Evolutionary conservation across 768 basidiomycete genomes (phyloP).

Genomic region (Boletus sp.): DNA sequence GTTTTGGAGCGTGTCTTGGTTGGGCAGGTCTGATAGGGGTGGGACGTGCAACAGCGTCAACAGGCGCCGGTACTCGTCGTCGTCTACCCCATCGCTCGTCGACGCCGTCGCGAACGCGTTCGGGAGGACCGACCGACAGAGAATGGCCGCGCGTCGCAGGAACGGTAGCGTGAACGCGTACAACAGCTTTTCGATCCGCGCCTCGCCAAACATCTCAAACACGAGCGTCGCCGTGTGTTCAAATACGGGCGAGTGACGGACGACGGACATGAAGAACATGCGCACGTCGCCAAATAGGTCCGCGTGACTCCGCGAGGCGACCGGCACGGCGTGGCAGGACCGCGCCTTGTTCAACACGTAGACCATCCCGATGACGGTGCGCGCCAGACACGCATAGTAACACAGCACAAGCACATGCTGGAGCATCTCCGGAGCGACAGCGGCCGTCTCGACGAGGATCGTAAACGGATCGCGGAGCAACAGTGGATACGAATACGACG

Average conservation of each 20-base stretch:
- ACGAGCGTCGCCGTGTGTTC: constrained; percentile 81
- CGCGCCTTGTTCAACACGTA: constrained; percentile 75
- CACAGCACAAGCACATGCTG: constrained; percentile 84
- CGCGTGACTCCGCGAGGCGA: constrained; percentile 51
- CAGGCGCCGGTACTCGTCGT: constrained; percentile 78
- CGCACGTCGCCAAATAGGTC: constrained; percentile 81
- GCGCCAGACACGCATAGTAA: constrained; percentile 88
- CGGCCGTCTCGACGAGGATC: constrained; percentile 85
- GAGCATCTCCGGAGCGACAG: constrained; percentile 86
- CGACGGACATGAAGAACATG: constrained; percentile 89
- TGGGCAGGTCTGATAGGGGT: constrained; percentile 71
- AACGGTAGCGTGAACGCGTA: constrained; percentile 91
- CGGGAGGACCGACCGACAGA: constrained; percentile 75
- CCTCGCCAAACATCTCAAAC: constrained; percentile 79
- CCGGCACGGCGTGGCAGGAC: constrained; percentile 47
- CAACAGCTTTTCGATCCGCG: constrained; percentile 79
- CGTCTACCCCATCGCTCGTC: constrained; percentile 32
- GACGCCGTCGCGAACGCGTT: constrained; percentile 52
- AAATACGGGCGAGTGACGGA: constrained; percentile 86
- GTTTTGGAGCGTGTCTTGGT: constrained; percentile 85
- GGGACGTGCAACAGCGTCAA: constrained; percentile 77
- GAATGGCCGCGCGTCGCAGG: constrained; percentile 81
- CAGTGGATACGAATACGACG: constrained; percentile 80
- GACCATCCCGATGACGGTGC: constrained; percentile 83
- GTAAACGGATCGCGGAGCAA: constrained; percentile 90